Percentiles rank a stretch among this genome's conserved stretches.
phyloP scores from a whole-genome alignment of 257 asterid species.

The Salvia hispanica region DNA sequence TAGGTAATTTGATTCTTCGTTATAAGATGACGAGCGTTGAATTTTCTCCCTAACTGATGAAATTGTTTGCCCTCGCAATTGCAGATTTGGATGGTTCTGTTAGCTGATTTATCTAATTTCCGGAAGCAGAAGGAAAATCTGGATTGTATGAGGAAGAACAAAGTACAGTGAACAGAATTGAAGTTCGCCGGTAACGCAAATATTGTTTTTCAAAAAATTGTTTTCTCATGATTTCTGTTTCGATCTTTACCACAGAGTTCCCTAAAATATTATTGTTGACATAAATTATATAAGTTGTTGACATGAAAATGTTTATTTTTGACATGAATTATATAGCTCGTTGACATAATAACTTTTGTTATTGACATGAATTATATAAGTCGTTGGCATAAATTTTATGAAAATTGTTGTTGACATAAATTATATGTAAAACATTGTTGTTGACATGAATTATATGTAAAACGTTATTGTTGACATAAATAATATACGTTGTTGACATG shows the following conservation, averaged over 20 bases:
- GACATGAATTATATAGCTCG: no score
- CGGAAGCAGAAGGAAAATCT: slow-evolving; percentile 11
- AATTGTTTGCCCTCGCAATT: slow-evolving; percentile 20
- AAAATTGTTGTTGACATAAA: no score
- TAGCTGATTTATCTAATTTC: slow-evolving; percentile 27
- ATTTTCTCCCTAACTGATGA: slow-evolving; percentile 29
- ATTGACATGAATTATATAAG: no score
- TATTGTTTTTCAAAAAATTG: background rate
- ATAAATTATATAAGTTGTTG: no score
- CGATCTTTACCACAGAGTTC: slow-evolving; percentile 20
- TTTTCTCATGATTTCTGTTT: slow-evolving; percentile 18
- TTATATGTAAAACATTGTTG: no score
- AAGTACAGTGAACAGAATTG: slow-evolving; percentile 24
- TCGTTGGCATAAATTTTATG: no score
- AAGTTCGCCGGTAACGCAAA: slow-evolving; percentile 32
- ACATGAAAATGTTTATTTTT: no score
- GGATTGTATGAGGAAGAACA: slow-evolving; percentile 24
- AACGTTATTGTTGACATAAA: no score
- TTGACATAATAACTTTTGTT: no score
- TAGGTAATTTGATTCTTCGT: slow-evolving; percentile 39
- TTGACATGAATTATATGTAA: no score
- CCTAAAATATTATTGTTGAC: no score
- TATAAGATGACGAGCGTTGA: slow-evolving; percentile 26
- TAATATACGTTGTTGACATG: no score
- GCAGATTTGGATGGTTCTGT: slow-evolving; percentile 36